Evolutionary conservation across 768 basidiomycete species (phyloP).

Genomic region (Boletus reticuloceps): DNA sequence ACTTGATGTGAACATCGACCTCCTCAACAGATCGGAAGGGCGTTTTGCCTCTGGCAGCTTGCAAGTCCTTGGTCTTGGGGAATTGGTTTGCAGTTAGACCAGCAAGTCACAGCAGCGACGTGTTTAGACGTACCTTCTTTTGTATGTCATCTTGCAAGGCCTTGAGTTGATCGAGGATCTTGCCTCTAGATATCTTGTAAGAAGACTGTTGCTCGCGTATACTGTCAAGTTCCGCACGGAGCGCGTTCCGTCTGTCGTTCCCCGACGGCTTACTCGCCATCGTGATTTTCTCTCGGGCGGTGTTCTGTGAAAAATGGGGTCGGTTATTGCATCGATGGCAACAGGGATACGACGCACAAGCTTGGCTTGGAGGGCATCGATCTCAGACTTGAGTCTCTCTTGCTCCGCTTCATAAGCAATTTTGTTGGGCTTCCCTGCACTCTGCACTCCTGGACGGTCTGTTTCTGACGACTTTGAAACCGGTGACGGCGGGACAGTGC

Average conservation of each 20-base stretch:
- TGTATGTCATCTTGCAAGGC: slow-evolving; percentile 70
- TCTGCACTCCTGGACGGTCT: slow-evolving; percentile 19
- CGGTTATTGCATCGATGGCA: not conserved
- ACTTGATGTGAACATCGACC: slow-evolving; percentile 86
- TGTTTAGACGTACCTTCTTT: slow-evolving; percentile 61
- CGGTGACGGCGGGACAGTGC: slow-evolving; percentile 28
- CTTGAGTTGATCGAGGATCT: slow-evolving; percentile 78
- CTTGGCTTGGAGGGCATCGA: slow-evolving; percentile 77
- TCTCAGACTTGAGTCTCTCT: slow-evolving; percentile 75
- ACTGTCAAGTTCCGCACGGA: slow-evolving; percentile 78
- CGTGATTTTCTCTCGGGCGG: slow-evolving; percentile 74
- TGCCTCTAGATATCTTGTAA: slow-evolving; percentile 66
- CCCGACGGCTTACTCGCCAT: slow-evolving; percentile 57
- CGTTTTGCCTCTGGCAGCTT: slow-evolving; percentile 74
- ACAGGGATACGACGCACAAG: slow-evolving; percentile 54
- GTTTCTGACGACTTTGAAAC: slow-evolving; percentile 20
- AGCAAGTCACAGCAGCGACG: not conserved
- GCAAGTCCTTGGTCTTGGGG: slow-evolving; percentile 77
- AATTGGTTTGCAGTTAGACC: slow-evolving; percentile 2
- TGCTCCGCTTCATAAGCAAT: slow-evolving; percentile 82
- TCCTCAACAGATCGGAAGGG: slow-evolving; percentile 81
- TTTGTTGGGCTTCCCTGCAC: slow-evolving; percentile 78
- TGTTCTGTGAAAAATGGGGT: slow-evolving; percentile 42
- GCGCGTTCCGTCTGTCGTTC: slow-evolving; percentile 67
- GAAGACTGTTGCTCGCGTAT: slow-evolving; percentile 78